Conservation (phyloP, 2,329 filamentous ascomycete genomes). For the Metarhizium humberi region DNA sequence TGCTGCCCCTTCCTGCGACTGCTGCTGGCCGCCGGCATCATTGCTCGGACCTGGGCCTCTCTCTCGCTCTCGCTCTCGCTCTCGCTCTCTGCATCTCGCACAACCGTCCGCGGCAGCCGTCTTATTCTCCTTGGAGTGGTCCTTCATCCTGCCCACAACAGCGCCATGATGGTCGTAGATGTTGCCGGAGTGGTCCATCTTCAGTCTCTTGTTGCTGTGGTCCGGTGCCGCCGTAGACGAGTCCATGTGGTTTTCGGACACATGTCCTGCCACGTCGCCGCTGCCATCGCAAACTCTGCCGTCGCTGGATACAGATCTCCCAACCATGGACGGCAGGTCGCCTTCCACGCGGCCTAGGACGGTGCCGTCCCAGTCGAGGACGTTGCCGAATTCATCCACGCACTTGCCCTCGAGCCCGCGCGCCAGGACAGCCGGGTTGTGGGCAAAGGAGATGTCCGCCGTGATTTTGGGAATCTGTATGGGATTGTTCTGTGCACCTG, state of each 20-base stretch:
- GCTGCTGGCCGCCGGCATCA: neutral
- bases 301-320: slow-evolving; percentile 32
- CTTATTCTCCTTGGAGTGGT: neutral
- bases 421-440: slow-evolving; percentile 24
- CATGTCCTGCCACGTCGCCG: slow-evolving; percentile 70
- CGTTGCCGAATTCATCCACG: slow-evolving; percentile 46
- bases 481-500: slow-evolving; percentile 6
- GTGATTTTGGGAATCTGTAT: slow-evolving; percentile 29
- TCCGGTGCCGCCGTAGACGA: neutral
- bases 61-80: neutral
- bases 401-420: slow-evolving; percentile 35
- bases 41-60: neutral
- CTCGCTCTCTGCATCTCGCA: neutral
- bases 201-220: slow-evolving; percentile 39
- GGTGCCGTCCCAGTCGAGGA: slow-evolving; percentile 38
- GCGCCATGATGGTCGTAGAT: slow-evolving; percentile 48
- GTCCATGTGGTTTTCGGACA: slow-evolving; percentile 46
- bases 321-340: slow-evolving; percentile 46
- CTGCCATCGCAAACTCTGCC: slow-evolving; percentile 62
- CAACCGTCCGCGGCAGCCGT: neutral
- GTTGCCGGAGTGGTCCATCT: slow-evolving; percentile 47
- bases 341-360: slow-evolving; percentile 43
- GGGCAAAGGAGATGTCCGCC: slow-evolving; percentile 24
- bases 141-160: slow-evolving; percentile 52
- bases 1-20: neutral